phyloP scores from a whole-genome alignment of 192 early-diverging fungal genomes.

The Geranomyces variabilis region DNA sequence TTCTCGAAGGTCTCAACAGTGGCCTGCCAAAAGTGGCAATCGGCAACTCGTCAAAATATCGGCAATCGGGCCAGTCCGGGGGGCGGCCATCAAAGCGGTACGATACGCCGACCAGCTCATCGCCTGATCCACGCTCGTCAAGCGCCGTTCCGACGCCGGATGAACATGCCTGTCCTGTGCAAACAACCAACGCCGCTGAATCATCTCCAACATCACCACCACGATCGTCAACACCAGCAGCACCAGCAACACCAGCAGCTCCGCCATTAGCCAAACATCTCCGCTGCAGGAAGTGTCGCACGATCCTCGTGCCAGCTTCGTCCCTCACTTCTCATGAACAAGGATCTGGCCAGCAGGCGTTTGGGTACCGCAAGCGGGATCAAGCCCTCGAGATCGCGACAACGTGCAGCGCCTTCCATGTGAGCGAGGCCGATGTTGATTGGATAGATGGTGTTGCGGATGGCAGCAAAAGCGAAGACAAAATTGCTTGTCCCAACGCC shows the following conservation, averaged over 20 bases:
- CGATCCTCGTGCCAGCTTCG: conserved; percentile 6
- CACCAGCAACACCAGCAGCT: background rate
- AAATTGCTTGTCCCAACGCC: conserved; percentile 3
- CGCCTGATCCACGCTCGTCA: background rate
- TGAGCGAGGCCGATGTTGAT: conserved; percentile 3
- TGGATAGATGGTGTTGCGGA: conserved; percentile 4
- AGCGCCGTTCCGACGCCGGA: background rate
- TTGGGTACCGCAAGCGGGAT: conserved; percentile 17
- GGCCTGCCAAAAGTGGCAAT: conserved; percentile 71
- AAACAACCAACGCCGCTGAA: background rate
- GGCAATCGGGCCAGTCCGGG: background rate
- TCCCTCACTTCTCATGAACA: background rate
- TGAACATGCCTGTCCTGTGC: too few species aligned
- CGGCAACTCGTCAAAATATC: conserved; percentile 39
- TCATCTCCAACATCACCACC: background rate
- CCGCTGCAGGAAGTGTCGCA: conserved; percentile 18
- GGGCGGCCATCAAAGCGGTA: background rate
- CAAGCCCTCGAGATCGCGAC: background rate
- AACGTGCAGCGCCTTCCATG: background rate
- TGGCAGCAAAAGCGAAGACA: background rate
- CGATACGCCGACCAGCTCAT: background rate
- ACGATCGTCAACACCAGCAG: background rate
- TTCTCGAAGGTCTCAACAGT: conserved; percentile 90
- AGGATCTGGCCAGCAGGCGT: conserved; percentile 10
- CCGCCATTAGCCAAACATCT: background rate